phyloP scores from a whole-genome alignment of 2,329 filamentous ascomycete species.

The Hypoxylon rubiginosum region DNA sequence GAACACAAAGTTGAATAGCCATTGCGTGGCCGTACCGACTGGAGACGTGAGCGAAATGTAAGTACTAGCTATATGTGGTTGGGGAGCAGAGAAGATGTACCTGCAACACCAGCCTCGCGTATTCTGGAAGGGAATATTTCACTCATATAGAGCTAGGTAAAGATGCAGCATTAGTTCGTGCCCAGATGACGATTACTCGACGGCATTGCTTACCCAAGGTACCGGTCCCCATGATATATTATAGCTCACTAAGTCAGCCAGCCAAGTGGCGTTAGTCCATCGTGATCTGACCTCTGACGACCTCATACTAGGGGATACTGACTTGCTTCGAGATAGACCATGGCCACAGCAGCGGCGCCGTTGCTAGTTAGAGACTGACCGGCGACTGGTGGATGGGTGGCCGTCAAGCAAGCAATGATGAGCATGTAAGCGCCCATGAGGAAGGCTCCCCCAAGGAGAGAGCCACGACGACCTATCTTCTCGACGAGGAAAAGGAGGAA shows the following conservation, averaged over 20 bases:
- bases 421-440: constrained; percentile 67
- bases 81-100: constrained; percentile 13
- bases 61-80: neutral
- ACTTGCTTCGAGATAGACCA: constrained; percentile 64
- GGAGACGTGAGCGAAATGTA: neutral
- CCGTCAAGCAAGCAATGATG: constrained; percentile 63
- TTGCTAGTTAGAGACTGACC: constrained; percentile 52
- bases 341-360: constrained; percentile 62
- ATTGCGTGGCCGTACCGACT: constrained; percentile 64
- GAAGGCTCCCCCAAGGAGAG: constrained; percentile 62
- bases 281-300: constrained; percentile 1
- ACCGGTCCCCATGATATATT: constrained; percentile 67
- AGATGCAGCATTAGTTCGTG: neutral
- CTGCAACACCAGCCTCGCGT: constrained; percentile 62
- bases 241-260: constrained; percentile 61
- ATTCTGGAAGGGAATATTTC: constrained; percentile 66
- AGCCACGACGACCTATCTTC: constrained; percentile 61
- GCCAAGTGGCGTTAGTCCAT: constrained; percentile 46
- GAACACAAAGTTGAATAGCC: constrained; percentile 66
- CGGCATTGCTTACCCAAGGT: constrained; percentile 56
- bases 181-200: neutral
- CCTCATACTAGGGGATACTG: neutral
- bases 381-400: constrained; percentile 57
- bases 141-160: constrained; percentile 58
- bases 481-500: constrained; percentile 65